phyloP scores from a whole-genome alignment of 371 early-diverging fungal species.

The Lichtheimia corymbifera region DNA sequence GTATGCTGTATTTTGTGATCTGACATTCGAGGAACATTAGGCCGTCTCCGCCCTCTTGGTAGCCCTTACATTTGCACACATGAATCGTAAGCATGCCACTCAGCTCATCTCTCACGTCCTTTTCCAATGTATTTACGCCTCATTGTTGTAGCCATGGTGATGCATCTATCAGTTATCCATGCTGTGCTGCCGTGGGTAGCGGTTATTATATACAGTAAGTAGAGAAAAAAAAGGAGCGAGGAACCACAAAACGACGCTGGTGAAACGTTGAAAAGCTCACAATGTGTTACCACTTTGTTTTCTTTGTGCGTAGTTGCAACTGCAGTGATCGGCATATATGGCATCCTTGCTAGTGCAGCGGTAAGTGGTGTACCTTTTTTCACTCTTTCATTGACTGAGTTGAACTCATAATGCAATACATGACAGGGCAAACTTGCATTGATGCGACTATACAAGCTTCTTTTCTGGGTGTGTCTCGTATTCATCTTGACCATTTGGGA shows the following conservation, averaged over 20 bases:
- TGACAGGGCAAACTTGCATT: conserved; percentile 42
- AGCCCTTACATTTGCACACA: conserved; percentile 36
- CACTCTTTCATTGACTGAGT: not conserved
- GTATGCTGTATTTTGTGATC: not conserved
- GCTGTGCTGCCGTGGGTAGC: conserved; percentile 39
- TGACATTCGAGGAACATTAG: conserved; percentile 18
- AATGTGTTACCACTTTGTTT: not conserved
- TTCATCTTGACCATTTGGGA: conserved; percentile 41
- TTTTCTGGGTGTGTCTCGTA: conserved; percentile 37
- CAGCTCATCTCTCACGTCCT: not conserved
- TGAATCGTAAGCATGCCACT: conserved; percentile 37
- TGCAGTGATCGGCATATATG: conserved; percentile 37
- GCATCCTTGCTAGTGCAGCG: conserved; percentile 31
- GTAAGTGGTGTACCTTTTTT: conserved; percentile 19
- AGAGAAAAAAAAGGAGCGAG: too few relatives aligned
- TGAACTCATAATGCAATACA: not conserved
- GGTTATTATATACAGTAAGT: conserved; percentile 33
- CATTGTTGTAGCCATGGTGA: conserved; percentile 37
- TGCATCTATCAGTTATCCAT: conserved; percentile 38
- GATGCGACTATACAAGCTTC: conserved; percentile 42
- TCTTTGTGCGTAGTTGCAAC: conserved; percentile 22
- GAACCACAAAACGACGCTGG: too few relatives aligned
- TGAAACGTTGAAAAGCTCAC: not conserved
- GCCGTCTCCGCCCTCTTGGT: conserved; percentile 33
- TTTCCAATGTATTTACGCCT: too few relatives aligned